These are phyloP conservation scores for Rhododendron molle DNA, from an alignment of 148 eudicot species.

Conservation along the genomic window DNA sequence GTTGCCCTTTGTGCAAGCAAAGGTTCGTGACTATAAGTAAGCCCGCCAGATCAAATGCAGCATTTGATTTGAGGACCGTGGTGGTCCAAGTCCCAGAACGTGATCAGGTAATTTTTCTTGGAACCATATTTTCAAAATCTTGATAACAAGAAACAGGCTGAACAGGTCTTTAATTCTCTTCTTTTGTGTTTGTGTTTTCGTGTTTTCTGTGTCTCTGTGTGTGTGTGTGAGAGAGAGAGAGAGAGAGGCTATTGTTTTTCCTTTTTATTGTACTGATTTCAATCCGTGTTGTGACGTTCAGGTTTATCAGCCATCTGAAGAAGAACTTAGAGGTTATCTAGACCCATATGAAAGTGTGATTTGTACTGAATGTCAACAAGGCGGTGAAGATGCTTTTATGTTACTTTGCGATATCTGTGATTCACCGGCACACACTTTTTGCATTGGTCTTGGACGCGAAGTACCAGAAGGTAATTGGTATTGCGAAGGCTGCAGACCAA, in stretches of 20 bases:
- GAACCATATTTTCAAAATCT: background rate
- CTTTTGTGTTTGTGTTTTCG: background rate
- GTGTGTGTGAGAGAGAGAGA: too few species aligned
- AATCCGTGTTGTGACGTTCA: conserved; percentile 21
- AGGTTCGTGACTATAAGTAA: conserved; percentile 74
- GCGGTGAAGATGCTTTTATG: conserved; percentile 96
- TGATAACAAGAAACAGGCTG: background rate
- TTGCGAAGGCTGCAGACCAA: conserved; percentile 90
- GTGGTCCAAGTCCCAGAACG: conserved; percentile 78
- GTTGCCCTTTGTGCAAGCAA: conserved; percentile 96
- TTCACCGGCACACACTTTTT: conserved; percentile 95
- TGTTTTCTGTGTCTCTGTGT: background rate
- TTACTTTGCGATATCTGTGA: conserved; percentile 90
- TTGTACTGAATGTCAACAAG: conserved; percentile 87
- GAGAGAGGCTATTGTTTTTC: background rate
- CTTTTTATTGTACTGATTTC: background rate
- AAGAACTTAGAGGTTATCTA: conserved; percentile 77
- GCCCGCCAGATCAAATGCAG: conserved; percentile 43
- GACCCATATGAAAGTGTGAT: conserved; percentile 79
- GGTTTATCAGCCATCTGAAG: conserved; percentile 97
- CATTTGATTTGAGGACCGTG: conserved; percentile 41
- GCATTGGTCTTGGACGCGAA: conserved; percentile 84
- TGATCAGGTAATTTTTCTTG: conserved; percentile 67
- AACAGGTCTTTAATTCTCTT: conserved; percentile 18
- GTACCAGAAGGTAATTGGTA: conserved; percentile 98